Percentiles rank a stretch among this genome's conserved stretches.
Conservation (phyloP, 169 alveolate species). For the Plasmodium relictum region DNA sequence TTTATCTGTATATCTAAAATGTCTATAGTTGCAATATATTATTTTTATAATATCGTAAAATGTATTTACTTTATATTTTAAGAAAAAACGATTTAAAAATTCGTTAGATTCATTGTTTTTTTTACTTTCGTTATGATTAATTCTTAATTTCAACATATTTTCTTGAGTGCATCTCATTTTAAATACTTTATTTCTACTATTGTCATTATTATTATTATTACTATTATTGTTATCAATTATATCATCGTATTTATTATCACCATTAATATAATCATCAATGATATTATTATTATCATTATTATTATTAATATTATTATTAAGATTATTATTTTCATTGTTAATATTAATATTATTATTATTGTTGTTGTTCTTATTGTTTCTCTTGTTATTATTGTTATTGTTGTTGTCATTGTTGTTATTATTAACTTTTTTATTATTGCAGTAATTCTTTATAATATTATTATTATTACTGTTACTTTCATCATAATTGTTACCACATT, state of each 20-base stretch:
- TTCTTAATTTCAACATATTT: not conserved
- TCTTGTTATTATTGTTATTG: not conserved
- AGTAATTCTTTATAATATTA: not conserved
- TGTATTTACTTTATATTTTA: slow-evolving; percentile 35
- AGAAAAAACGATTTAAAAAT: not conserved
- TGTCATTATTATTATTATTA: not conserved
- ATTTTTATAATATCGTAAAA: slow-evolving; percentile 36
- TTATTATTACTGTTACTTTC: not conserved
- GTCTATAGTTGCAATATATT: slow-evolving; percentile 16
- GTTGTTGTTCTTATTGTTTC: not conserved
- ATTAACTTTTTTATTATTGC: not conserved
- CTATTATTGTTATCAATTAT: not conserved
- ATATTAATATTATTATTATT: not conserved
- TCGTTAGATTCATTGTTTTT: not conserved
- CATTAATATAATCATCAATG: not conserved
- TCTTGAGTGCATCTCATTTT: not conserved
- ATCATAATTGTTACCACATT: not conserved
- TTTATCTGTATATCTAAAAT: slow-evolving; percentile 26
- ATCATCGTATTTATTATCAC: not conserved
- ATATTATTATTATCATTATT: not conserved
- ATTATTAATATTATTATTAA: not conserved
- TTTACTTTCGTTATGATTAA: not conserved
- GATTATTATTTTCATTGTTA: not conserved
- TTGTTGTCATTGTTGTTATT: not conserved
- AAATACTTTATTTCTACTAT: not conserved